These are phyloP conservation scores for Gynochthodes officinalis DNA, from an alignment of 257 asterid species.

Conservation along the genomic window DNA sequence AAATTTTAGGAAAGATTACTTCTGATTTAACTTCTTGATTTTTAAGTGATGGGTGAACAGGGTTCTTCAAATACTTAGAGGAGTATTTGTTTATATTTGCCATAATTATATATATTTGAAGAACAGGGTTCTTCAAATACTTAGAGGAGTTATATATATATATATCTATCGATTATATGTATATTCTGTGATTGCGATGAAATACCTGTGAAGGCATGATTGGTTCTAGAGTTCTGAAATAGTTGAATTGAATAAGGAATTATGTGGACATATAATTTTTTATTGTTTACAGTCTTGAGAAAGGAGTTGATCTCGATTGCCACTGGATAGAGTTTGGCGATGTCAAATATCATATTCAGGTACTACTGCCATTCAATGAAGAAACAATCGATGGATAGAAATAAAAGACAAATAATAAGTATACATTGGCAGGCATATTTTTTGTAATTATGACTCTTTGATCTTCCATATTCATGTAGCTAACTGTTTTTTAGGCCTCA, in stretches of 20 bases:
- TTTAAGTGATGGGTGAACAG: neutral
- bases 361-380: slow-evolving; percentile 14
- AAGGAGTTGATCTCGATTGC: slow-evolving; percentile 88
- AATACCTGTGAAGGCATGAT: neutral
- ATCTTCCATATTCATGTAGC: slow-evolving; percentile 9
- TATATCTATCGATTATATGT: too few species aligned
- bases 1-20: neutral
- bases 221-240: neutral
- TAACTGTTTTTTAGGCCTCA: slow-evolving; percentile 52
- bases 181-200: neutral
- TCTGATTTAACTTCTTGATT: neutral
- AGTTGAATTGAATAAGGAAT: neutral
- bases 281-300: slow-evolving; percentile 65
- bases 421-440: neutral
- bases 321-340: slow-evolving; percentile 93
- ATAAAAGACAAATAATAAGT: neutral
- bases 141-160: too few species aligned
- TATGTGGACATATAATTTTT: neutral
- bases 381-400: neutral
- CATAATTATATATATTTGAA: too few species aligned
- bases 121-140: too few species aligned
- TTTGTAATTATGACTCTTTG: neutral
- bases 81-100: neutral
- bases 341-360: slow-evolving; percentile 93
- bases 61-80: neutral